phyloP scores from a whole-genome alignment of 495 filamentous ascomycete genomes.

The Neurospora intermedia region DNA sequence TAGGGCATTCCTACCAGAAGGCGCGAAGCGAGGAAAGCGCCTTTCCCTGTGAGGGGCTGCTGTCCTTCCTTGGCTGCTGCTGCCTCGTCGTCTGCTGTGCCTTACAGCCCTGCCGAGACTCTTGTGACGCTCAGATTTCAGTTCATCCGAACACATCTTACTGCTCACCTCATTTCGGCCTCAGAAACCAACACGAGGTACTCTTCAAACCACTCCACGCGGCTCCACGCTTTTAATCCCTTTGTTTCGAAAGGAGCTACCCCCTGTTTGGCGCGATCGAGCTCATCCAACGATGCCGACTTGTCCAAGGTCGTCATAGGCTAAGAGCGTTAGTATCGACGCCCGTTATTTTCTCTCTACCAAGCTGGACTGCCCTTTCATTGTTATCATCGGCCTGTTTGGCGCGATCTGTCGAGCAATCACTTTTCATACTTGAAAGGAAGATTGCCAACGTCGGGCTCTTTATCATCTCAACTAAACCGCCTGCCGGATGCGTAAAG shows the following conservation, averaged over 20 bases:
- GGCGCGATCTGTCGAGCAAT: not conserved
- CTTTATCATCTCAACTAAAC: not conserved
- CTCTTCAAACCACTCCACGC: not conserved
- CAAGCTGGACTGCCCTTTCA: not conserved
- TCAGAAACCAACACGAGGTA: not conserved
- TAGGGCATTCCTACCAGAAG: not conserved
- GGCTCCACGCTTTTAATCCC: not conserved
- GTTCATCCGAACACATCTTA: not conserved
- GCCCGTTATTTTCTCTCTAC: not conserved
- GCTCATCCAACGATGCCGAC: not conserved
- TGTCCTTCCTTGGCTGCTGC: not conserved
- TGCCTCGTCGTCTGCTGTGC: not conserved
- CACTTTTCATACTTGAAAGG: not conserved
- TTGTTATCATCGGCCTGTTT: not conserved
- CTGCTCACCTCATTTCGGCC: not conserved
- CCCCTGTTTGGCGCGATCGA: not conserved
- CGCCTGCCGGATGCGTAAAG: not conserved
- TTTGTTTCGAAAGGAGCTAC: not conserved
- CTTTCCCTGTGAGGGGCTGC: not conserved
- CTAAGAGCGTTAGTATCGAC: not conserved
- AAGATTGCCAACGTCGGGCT: not conserved
- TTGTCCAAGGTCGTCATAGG: not conserved
- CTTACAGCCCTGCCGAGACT: not conserved
- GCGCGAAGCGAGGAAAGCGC: not conserved
- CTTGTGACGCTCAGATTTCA: not conserved